Conservation (phyloP, 179 eudicot species). For the Sideroxylon spinosum region DNA sequence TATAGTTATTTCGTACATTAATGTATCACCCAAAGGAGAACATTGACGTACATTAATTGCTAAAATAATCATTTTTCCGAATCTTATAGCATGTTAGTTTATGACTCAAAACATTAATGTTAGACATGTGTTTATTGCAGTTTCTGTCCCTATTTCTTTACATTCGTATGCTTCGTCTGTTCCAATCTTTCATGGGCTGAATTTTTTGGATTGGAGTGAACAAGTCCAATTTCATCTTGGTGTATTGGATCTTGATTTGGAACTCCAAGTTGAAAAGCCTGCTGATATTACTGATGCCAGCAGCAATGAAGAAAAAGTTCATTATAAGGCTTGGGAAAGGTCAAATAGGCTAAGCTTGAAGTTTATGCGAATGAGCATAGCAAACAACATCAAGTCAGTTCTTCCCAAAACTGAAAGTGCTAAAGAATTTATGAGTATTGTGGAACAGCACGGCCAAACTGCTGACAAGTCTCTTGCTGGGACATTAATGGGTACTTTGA, state of each 20-base stretch:
- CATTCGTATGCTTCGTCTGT: neutral
- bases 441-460: constrained; percentile 18
- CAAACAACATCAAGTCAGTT: neutral
- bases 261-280: neutral
- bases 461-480: constrained; percentile 23
- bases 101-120: no score
- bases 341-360: constrained; percentile 17
- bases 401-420: constrained; percentile 9
- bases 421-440: constrained; percentile 20
- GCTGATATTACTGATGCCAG: neutral
- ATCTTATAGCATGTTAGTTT: no score
- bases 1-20: no score
- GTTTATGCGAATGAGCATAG: constrained; percentile 17
- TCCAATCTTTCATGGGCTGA: neutral
- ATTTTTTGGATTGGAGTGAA: neutral
- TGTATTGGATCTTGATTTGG: no score
- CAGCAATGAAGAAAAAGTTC: neutral
- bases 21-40: no score
- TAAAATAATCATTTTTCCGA: no score
- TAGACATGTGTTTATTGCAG: no score
- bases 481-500: no score
- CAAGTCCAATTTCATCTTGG: neutral
- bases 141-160: neutral
- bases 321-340: constrained; percentile 6
- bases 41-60: no score